A percentile compares a stretch with the other conserved stretches of the same genome.
Evolutionary conservation across 768 basidiomycete species (phyloP).

Genomic region (Boletus vinaceobasis): DNA sequence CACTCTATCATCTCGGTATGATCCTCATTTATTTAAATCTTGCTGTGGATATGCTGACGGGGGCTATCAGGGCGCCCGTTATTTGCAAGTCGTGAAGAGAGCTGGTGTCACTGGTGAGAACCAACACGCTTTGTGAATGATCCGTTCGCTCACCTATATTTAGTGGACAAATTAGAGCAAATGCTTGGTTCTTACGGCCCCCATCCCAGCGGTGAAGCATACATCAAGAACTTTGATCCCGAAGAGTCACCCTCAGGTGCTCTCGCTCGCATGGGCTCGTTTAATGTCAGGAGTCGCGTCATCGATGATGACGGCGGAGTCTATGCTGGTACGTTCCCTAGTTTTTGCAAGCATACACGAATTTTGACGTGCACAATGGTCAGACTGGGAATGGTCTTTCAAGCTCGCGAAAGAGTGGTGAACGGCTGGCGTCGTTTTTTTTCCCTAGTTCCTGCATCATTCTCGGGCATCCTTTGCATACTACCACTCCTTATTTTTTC

Average conservation of each 20-base stretch:
- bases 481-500: conserved; percentile 15
- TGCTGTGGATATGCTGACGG: conserved; percentile 4
- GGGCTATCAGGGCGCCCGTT: conserved; percentile 65
- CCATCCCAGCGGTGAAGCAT: conserved; percentile 55
- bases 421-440: conserved; percentile 18
- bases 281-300: conserved; percentile 76
- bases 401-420: conserved; percentile 93
- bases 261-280: conserved; percentile 78
- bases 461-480: conserved; percentile 30
- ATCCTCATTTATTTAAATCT: not conserved
- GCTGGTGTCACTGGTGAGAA: conserved; percentile 64
- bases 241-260: conserved; percentile 76
- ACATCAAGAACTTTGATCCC: conserved; percentile 72
- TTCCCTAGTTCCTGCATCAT: conserved; percentile 19
- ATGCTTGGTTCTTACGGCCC: conserved; percentile 97
- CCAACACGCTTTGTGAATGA: not conserved
- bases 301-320: conserved; percentile 82
- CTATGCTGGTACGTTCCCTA: conserved; percentile 60
- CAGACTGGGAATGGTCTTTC: conserved; percentile 67
- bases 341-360: not conserved
- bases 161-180: conserved; percentile 88
- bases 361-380: conserved; percentile 8
- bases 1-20: conserved; percentile 82
- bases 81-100: conserved; percentile 87
- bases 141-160: conserved; percentile 3